Evolutionary conservation across 306 rosid species (phyloP).

Genomic region (Ammopiptanthus mongolicus): DNA sequence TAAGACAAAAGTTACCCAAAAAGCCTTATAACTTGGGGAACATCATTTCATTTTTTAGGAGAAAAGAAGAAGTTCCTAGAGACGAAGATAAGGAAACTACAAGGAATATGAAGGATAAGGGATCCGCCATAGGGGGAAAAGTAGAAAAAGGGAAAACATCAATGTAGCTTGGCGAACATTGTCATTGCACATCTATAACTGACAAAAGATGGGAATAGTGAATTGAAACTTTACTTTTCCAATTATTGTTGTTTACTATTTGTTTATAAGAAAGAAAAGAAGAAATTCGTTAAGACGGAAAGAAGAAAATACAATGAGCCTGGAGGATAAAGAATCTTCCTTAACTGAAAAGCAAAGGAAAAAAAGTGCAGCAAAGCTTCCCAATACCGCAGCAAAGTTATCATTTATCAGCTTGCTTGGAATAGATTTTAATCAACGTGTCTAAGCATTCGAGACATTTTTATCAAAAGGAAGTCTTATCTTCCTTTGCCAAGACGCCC

Average conservation of each 20-base stretch:
- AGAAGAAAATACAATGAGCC: neutral
- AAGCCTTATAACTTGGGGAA: neutral
- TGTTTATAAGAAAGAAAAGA: neutral
- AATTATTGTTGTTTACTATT: neutral
- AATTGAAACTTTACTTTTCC: neutral
- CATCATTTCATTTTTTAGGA: neutral
- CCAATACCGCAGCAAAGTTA: neutral
- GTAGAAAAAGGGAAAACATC: neutral
- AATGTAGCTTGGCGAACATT: neutral
- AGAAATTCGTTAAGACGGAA: neutral
- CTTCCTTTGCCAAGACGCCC: neutral
- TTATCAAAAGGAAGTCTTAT: neutral
- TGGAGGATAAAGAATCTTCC: neutral
- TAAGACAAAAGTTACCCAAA: neutral
- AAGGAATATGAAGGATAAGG: neutral
- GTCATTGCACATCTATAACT: neutral
- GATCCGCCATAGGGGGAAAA: neutral
- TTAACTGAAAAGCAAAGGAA: neutral
- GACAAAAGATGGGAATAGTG: neutral
- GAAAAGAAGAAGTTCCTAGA: neutral
- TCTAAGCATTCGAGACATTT: neutral
- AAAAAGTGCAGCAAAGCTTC: conserved; percentile 1
- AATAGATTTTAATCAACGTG: neutral
- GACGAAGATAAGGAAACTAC: neutral
- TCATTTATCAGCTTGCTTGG: neutral